These are phyloP conservation scores for Elsinoe batatas DNA, from an alignment of 2,329 filamentous ascomycete species.

Conservation along the genomic window DNA sequence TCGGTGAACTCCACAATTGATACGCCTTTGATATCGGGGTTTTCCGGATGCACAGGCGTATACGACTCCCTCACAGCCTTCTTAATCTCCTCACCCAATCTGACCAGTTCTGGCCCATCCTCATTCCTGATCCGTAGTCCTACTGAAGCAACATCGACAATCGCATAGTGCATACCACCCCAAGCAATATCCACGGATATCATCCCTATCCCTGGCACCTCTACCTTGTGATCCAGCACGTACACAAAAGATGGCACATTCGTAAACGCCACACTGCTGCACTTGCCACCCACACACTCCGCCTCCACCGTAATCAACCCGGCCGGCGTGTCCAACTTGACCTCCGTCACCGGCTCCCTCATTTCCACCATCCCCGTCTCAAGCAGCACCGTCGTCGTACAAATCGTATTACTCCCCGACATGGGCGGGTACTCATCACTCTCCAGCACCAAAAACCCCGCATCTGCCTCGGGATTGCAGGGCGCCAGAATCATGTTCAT, in stretches of 20 bases:
- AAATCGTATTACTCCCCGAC: constrained; percentile 40
- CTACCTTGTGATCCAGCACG: constrained; percentile 30
- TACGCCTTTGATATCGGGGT: constrained; percentile 33
- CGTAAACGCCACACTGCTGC: constrained; percentile 36
- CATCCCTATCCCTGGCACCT: constrained; percentile 33
- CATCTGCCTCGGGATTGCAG: constrained; percentile 36
- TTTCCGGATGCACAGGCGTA: constrained; percentile 36
- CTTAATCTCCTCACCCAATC: constrained; percentile 37
- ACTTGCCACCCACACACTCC: constrained; percentile 35
- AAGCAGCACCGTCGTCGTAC: constrained; percentile 35
- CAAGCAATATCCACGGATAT: constrained; percentile 37
- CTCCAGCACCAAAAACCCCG: constrained; percentile 39
- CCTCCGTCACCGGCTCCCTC: constrained; percentile 34
- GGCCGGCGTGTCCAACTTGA: constrained; percentile 38
- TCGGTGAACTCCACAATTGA: constrained; percentile 33
- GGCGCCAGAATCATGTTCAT: constrained; percentile 35
- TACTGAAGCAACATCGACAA: constrained; percentile 33
- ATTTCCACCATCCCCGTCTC: constrained; percentile 41
- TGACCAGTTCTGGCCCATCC: constrained; percentile 30
- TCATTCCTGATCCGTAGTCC: constrained; percentile 29
- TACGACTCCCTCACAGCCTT: constrained; percentile 28
- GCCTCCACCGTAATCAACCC: constrained; percentile 35
- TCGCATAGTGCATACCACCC: constrained; percentile 38
- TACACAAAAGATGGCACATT: constrained; percentile 38
- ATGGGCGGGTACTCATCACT: constrained; percentile 35